A percentile compares a stretch with the other conserved stretches of the same genome.
These are phyloP conservation scores for Aurifilum marmelostoma DNA, from an alignment of 2,329 filamentous ascomycete species.

Conservation along the genomic window DNA sequence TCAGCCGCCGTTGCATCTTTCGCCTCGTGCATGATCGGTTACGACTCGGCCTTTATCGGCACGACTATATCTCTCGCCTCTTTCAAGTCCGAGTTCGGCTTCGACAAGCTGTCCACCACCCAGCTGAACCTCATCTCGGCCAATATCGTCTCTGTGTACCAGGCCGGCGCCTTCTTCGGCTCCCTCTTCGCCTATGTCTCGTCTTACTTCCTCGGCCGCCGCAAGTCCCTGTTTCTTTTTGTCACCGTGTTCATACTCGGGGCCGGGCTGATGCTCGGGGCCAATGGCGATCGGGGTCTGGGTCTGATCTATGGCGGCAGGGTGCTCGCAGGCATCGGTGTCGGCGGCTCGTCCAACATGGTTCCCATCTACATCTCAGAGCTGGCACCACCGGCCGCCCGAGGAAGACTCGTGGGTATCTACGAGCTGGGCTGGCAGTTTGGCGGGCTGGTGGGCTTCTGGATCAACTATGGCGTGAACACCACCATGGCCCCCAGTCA, in stretches of 20 bases:
- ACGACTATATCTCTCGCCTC: conserved; percentile 73
- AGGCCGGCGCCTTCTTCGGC: conserved; percentile 84
- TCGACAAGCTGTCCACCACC: conserved; percentile 51
- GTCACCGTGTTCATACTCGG: conserved; percentile 69
- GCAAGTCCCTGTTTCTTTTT: conserved; percentile 65
- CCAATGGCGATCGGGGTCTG: conserved; percentile 63
- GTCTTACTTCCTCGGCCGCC: conserved; percentile 69
- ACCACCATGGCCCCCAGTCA: conserved; percentile 49
- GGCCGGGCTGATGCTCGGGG: conserved; percentile 73
- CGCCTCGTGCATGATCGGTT: conserved; percentile 60
- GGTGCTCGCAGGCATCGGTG: conserved; percentile 65
- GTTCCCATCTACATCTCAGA: conserved; percentile 66
- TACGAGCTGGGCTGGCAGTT: conserved; percentile 70
- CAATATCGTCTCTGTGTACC: conserved; percentile 81
- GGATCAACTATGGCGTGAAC: conserved; percentile 68
- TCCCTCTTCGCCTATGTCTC: conserved; percentile 69
- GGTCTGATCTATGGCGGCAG: conserved; percentile 65
- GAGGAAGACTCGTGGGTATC: conserved; percentile 67
- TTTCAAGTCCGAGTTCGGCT: conserved; percentile 70
- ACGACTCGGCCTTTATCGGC: conserved; percentile 78
- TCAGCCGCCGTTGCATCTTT: conserved; percentile 59
- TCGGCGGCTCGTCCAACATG: conserved; percentile 66
- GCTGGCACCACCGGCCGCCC: conserved; percentile 63
- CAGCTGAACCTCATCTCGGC: conserved; percentile 65
- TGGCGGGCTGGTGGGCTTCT: conserved; percentile 66